Conservation (phyloP, 495 filamentous ascomycete species). For the Bacidia rubella region DNA sequence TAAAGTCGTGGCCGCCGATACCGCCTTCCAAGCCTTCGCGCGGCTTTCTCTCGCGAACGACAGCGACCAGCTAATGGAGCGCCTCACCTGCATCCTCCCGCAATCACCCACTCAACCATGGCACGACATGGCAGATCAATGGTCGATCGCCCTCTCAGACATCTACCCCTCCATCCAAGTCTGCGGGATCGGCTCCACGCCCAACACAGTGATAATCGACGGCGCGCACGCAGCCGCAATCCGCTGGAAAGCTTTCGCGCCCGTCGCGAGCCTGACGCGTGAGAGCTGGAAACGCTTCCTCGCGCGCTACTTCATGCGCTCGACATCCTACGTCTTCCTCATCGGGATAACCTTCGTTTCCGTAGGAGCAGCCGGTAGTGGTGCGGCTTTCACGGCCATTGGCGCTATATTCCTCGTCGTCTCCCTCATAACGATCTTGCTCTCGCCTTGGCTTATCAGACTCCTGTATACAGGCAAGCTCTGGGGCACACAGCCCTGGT, state of each 20-base stretch:
- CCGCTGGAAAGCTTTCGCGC: constrained; percentile 25
- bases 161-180: constrained; percentile 29
- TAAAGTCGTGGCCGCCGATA: constrained; percentile 23
- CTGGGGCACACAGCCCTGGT: constrained; percentile 21
- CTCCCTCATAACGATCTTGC: constrained; percentile 3
- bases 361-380: not conserved
- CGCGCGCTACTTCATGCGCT: constrained; percentile 6
- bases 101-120: constrained; percentile 16
- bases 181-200: constrained; percentile 25
- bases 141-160: constrained; percentile 29
- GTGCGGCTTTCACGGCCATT: not conserved
- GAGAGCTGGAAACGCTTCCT: constrained; percentile 14
- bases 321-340: constrained; percentile 5
- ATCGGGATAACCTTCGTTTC: constrained; percentile 1
- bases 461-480: constrained; percentile 15
- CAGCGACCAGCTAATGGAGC: constrained; percentile 30
- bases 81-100: constrained; percentile 28
- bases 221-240: constrained; percentile 22
- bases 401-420: constrained; percentile 11
- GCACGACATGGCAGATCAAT: constrained; percentile 24
- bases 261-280: constrained; percentile 10
- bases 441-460: constrained; percentile 9
- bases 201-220: constrained; percentile 30
- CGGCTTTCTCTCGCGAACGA: constrained; percentile 32
- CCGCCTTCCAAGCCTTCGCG: constrained; percentile 33